Evolutionary conservation across 805 yeast species (phyloP).

Genomic region (Candida caryicola): DNA sequence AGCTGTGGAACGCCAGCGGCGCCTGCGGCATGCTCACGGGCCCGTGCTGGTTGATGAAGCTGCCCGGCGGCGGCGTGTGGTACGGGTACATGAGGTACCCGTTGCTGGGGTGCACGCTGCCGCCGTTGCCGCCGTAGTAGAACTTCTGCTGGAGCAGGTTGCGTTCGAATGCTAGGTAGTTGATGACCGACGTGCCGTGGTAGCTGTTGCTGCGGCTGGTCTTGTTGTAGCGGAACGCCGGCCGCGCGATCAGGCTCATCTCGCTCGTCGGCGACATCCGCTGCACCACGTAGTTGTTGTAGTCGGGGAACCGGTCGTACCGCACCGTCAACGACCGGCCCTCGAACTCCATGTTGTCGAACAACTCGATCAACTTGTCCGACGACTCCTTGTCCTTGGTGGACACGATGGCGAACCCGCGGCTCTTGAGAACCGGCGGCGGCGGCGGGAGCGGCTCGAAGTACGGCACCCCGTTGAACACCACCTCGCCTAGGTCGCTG

Average conservation of each 20-base stretch:
- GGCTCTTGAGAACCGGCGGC: slow-evolving; percentile 17
- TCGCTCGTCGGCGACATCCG: slow-evolving; percentile 16
- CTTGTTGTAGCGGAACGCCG: neutral
- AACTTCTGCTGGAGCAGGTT: slow-evolving; percentile 31
- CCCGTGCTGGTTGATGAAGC: too few relatives aligned
- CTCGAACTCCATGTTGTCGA: slow-evolving; percentile 53
- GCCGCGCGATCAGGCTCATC: neutral
- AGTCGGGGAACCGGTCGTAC: slow-evolving; percentile 52
- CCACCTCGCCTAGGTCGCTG: neutral
- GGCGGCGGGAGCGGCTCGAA: neutral
- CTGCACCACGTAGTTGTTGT: slow-evolving; percentile 30
- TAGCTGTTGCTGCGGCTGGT: slow-evolving; percentile 3
- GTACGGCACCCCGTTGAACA: neutral
- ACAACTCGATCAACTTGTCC: slow-evolving; percentile 43
- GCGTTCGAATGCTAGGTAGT: slow-evolving; percentile 30
- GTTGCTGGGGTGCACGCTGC: slow-evolving; percentile 1
- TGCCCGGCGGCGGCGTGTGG: slow-evolving; percentile 8
- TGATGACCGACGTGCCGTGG: slow-evolving; percentile 11
- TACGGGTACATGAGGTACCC: slow-evolving; percentile 10
- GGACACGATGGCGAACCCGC: slow-evolving; percentile 66
- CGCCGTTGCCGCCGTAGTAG: slow-evolving; percentile 20
- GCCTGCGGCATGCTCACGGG: slow-evolving; percentile 3
- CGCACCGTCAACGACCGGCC: slow-evolving; percentile 62
- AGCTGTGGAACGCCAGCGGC: slow-evolving; percentile 1
- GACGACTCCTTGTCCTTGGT: slow-evolving; percentile 49